Base-by-base conservation (phyloP, 331 rosid species). In the Spiraea crenata region DNA sequence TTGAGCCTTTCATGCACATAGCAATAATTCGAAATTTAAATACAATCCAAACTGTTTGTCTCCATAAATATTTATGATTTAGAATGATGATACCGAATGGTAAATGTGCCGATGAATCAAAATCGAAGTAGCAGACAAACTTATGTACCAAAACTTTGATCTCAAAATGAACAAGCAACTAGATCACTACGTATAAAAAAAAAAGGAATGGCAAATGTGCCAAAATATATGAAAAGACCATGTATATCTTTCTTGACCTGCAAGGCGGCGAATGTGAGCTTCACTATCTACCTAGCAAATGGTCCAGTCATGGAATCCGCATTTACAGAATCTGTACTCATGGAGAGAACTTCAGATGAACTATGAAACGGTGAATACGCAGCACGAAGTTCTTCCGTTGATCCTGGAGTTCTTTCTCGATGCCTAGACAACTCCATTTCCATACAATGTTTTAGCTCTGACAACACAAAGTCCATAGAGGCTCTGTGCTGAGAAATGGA, bases 401-500 rank as follows among this genome's bases (percentile, higher is more conserved):
- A 70, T 15, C 71, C 72, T 1, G 44, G 46, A 16, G 16, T 75
- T 51, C 57, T 76, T 74, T 82, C 80, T 65, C 34, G 47, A 6
- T 69, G 62, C 73, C 59, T 37, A 45, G 83, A 85, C 12, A 76
- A 51, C 64, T 76, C 86, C 68, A 72, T 67, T 65, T 74, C 71
- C 38, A 82, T 19, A 65, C 88, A 82, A 16, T 64, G 67, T 65
- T 79, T 84, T 13, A 86, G 78, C 72, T 84, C 92, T 12, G 72
- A 15, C 63, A 89, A 19, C 40, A 81, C 90, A 70, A 57, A 72
- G 70, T 20, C 59, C 90, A 84, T 86, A 10, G 79, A 50, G 40
- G 90, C 84, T 68, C 96, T 84, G 14, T 84, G 84, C 49, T 71
- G 35, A 19, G 88, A 86, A 63, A 76, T 44, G 71, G 84, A 63